phyloP scores from a whole-genome alignment of 108 stramenopile genomes.

The Schizochytrium sp. region DNA sequence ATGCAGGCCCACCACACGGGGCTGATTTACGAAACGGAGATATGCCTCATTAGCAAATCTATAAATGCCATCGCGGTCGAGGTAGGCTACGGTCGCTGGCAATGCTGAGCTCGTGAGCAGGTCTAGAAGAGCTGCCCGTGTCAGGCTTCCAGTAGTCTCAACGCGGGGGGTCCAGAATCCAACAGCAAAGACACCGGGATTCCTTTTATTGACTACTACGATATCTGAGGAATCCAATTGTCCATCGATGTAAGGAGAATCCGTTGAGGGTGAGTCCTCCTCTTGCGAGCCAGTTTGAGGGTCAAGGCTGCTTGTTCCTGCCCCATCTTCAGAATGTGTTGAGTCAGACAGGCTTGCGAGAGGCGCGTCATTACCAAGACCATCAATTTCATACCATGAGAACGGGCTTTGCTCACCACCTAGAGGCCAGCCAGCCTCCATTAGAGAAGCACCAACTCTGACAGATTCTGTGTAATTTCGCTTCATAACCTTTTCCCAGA shows the following conservation, averaged over 20 bases:
- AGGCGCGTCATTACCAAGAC: background rate
- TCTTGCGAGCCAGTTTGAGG: conserved; percentile 15
- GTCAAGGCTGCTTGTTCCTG: conserved; percentile 2
- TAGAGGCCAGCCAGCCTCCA: background rate
- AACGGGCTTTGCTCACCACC: background rate
- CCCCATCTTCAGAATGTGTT: background rate
- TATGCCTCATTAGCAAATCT: background rate
- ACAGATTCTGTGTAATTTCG: background rate
- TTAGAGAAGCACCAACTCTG: background rate
- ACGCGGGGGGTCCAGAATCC: conserved; percentile 1
- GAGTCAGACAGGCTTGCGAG: background rate
- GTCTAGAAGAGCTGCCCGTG: conserved; percentile 15
- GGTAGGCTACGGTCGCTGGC: background rate
- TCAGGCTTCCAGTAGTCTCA: conserved; percentile 16
- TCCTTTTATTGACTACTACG: background rate
- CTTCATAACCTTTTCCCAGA: conserved; percentile 30
- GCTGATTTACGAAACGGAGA: background rate
- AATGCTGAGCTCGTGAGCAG: background rate
- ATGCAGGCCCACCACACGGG: background rate
- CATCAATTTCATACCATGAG: background rate
- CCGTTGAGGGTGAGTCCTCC: background rate
- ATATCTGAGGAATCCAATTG: background rate
- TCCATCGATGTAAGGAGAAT: background rate
- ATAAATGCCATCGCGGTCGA: conserved; percentile 30
- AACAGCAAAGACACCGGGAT: background rate